These are phyloP conservation scores for Priceomyces medius DNA, from an alignment of 805 yeast genomes.

Conservation along the genomic window DNA sequence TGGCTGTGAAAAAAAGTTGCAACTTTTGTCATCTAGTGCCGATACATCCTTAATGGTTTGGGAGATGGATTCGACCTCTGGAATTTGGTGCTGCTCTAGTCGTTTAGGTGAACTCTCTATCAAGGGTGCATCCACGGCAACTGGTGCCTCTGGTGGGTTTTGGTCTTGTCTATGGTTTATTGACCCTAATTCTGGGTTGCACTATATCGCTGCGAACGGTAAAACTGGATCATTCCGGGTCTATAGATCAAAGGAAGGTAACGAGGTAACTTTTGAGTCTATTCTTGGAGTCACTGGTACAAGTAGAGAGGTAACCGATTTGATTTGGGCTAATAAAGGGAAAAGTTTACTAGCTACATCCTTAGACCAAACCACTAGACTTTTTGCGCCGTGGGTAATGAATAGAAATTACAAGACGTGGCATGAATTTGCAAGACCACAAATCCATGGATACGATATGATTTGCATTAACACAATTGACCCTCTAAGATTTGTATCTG, in stretches of 20 bases:
- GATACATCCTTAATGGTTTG: constrained; percentile 93
- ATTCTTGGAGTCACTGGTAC: constrained; percentile 73
- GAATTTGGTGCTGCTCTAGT: constrained; percentile 82
- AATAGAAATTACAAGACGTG: constrained; percentile 45
- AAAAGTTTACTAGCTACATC: constrained; percentile 74
- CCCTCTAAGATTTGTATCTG: constrained; percentile 72
- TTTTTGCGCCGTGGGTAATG: constrained; percentile 63
- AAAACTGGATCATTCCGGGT: constrained; percentile 90
- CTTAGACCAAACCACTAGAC: constrained; percentile 88
- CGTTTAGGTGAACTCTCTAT: constrained; percentile 90
- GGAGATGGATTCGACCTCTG: constrained; percentile 84
- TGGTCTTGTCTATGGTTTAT: constrained; percentile 70
- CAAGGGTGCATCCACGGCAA: constrained; percentile 97
- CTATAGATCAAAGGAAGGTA: constrained; percentile 50
- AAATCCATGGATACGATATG: constrained; percentile 98
- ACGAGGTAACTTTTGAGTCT: constrained; percentile 42
- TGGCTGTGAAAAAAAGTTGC: constrained; percentile 36
- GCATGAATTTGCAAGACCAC: constrained; percentile 96
- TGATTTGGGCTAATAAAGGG: constrained; percentile 71
- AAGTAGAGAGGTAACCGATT: constrained; percentile 68
- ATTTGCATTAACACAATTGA: constrained; percentile 65
- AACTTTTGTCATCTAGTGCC: constrained; percentile 80
- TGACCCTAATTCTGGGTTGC: constrained; percentile 21
- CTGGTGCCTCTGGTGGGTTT: constrained; percentile 81
- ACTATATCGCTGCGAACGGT: constrained; percentile 73